A percentile compares a stretch with the other conserved stretches of the same genome.
Evolutionary conservation across 139 green algal genomes (phyloP).

Genomic region (Picochlorum sp.): DNA sequence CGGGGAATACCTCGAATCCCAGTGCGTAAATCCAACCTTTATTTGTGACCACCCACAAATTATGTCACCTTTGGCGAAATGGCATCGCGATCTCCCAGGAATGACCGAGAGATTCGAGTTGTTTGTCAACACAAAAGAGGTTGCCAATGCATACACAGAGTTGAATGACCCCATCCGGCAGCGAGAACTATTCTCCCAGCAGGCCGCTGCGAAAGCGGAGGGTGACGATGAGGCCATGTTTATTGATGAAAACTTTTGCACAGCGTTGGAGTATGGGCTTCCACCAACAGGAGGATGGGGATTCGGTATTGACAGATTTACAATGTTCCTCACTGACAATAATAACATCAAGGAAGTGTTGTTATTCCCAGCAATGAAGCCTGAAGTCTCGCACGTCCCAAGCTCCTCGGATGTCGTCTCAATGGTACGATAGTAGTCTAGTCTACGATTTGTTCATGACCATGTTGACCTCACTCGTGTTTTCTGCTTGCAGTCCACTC

Average conservation of each 20-base stretch:
- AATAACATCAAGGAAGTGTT: slow-evolving; percentile 98
- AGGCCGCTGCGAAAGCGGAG: slow-evolving; percentile 56
- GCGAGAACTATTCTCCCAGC: slow-evolving; percentile 87
- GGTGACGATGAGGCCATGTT: slow-evolving; percentile 98
- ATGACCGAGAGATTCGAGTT: slow-evolving; percentile 99
- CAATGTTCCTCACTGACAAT: slow-evolving; percentile 95
- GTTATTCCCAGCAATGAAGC: slow-evolving; percentile 99
- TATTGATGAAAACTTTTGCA: slow-evolving; percentile 96
- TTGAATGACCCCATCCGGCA: slow-evolving; percentile 97
- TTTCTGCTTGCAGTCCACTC: background rate
- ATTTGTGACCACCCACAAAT: slow-evolving; percentile 99
- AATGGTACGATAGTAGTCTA: background rate
- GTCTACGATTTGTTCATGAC: background rate
- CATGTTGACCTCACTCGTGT: background rate
- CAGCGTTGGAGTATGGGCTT: slow-evolving; percentile 93
- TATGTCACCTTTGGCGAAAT: slow-evolving; percentile 98
- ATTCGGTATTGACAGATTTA: slow-evolving; percentile 95
- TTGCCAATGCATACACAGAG: slow-evolving; percentile 99
- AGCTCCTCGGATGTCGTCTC: background rate
- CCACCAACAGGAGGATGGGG: slow-evolving; percentile 96
- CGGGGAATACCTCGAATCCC: slow-evolving; percentile 92
- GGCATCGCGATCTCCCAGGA: slow-evolving; percentile 65
- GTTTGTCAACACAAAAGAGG: slow-evolving; percentile 95
- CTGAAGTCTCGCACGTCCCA: slow-evolving; percentile 44
- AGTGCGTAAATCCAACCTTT: slow-evolving; percentile 93